Base-by-base conservation (phyloP, 23 red algal species). In the Pyropia haitanensis region DNA sequence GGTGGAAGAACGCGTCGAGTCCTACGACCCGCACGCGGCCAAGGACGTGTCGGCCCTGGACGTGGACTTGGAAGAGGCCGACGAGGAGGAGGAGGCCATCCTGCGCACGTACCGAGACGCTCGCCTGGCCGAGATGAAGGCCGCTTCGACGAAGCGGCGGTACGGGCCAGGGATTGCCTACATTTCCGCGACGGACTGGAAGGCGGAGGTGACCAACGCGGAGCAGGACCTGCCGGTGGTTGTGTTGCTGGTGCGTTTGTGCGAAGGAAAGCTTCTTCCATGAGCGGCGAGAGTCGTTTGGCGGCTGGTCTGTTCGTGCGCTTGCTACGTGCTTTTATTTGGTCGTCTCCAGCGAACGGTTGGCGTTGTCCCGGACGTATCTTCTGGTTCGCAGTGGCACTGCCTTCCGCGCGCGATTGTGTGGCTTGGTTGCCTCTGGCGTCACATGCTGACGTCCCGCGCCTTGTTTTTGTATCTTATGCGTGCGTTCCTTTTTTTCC, bases 51-150 rank as follows among this genome's bases (percentile, higher is more conserved):
- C 71, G 28, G 39, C 53, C 39, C 86, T 90, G 58, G 86, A 90
- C 10, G 75, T 75, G 71, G 86, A 90, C 25, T 27, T 90, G 25
- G 86, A 90, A 50, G 86, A 90, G 19, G 86, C 86, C 2, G 86
- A 90, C 56, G 79, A 74, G 12, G 86, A 90, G 46, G 86, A 90
- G 51, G 86, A 90, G 51, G 32, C 31, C 56, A 81, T 90, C 23
- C 76, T 90, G 59, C 29, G 67, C 14, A 68, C 59, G 7, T 83
- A 90, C 63, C 77, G 86, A 0, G 68, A 75, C 22, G 70, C 57
- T 18, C 66, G 86, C 64, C 56, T 90, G 16, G 25, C 61, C 23
- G 67, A 90, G 65, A 72, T 90, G 73, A 78, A 68, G 30, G 63
- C 32, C 1, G 64, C 70, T 39, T 49, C 76, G 24, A 61, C 64